phyloP scores from a whole-genome alignment of 352 stramenopile species.

The Globisporangium spinosum region DNA sequence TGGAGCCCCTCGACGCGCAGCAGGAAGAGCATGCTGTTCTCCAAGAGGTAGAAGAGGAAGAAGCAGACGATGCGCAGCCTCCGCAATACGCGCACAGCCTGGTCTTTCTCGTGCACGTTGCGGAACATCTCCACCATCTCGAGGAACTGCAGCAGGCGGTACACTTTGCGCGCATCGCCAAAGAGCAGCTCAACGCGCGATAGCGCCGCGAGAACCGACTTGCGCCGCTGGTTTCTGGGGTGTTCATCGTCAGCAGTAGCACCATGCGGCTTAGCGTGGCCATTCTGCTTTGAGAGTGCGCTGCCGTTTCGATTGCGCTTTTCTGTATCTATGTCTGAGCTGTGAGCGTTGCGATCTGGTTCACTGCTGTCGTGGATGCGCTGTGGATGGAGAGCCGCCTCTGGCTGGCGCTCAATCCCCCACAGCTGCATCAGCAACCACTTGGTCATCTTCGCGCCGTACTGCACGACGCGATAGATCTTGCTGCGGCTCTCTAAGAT shows the following conservation, averaged over 20 bases:
- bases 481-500: conserved; percentile 55
- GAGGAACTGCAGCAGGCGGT: conserved; percentile 62
- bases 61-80: conserved; percentile 50
- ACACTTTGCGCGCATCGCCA: conserved; percentile 53
- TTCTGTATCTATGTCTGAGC: not conserved
- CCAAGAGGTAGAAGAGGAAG: conserved; percentile 60
- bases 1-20: conserved; percentile 38
- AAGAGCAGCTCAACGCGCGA: conserved; percentile 44
- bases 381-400: not conserved
- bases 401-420: conserved; percentile 1
- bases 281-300: not conserved
- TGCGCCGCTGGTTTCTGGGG: not conserved
- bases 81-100: conserved; percentile 31
- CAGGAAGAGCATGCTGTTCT: conserved; percentile 59
- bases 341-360: not conserved
- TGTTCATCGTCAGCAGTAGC: not conserved
- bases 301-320: not conserved
- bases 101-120: conserved; percentile 32
- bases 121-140: conserved; percentile 57
- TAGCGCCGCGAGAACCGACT: conserved; percentile 23
- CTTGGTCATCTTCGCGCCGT: conserved; percentile 51
- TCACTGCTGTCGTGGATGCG: conserved; percentile 3
- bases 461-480: conserved; percentile 60
- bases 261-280: not conserved
- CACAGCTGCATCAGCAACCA: conserved; percentile 36